Base-by-base conservation (phyloP, 495 filamentous ascomycete genomes). In the Hypoxylon fragiforme region DNA sequence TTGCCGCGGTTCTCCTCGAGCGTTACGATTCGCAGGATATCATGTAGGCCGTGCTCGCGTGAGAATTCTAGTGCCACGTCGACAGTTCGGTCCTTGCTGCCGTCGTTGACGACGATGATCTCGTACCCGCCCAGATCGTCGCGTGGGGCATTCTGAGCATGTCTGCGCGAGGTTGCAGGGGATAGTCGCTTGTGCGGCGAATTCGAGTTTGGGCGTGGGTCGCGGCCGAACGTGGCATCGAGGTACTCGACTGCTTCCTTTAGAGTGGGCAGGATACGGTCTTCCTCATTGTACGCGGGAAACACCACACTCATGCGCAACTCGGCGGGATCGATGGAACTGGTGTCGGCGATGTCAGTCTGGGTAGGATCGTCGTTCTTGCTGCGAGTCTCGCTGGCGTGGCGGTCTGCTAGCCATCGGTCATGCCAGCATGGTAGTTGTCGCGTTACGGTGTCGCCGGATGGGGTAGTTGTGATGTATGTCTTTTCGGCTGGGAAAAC, bases 41-140 rank as follows among this genome's bases (percentile, higher is more conserved):
- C 89, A 60, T 78, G 87, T 50, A 68, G 68, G 19, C 72, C 61
- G 39, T 83, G 76, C 30, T 74, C 71, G 15, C 77, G 78, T 26
- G 89, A 85, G 70, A 96, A 96, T 1, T 80, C 67, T 34, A 98
- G 81, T 5, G 90, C 90, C 2, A 87, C 84, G 5, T 88, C 79
- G 7, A 88, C 85, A 0, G 94, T 98, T 46, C 72, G 77, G 74
- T 99, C 94, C 24, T 75, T 88, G 44, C 87, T 92, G n/a, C 92
- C 95, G 70, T 99, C 94, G 40, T 91, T 89, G 38, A 99, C 82
- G 40, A 99, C 73, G n/a, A 99, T 73, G 53, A 99, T 92, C 70
- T 99, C 94, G 85, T 95, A 99, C 24, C 90, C 91, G 24, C 73
- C 48, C 0, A 77, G 28, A 44, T 65, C 54, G 39, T 69, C 62